Percentiles rank a stretch among this genome's conserved stretches.
Conservation (phyloP, 2,329 filamentous ascomycete genomes). For the Monosporascus sp. region DNA sequence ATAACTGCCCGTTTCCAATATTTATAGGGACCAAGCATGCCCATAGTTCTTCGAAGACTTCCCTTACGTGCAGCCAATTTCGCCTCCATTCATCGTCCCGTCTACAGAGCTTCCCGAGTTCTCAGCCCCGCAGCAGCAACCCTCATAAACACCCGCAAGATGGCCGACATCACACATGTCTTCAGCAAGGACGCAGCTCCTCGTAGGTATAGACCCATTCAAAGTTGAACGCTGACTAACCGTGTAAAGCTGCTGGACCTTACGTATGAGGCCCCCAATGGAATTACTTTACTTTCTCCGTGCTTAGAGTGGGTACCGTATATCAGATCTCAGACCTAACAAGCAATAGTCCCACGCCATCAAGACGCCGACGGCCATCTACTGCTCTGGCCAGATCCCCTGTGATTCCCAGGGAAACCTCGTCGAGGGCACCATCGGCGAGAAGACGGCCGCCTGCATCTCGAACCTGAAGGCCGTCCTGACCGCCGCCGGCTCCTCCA, state of each 20-base stretch:
- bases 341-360: conserved; percentile 55
- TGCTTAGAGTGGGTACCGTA: too few species aligned
- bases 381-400: conserved; percentile 71
- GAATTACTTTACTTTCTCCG: neutral
- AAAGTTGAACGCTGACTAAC: conserved; percentile 10
- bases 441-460: conserved; percentile 60
- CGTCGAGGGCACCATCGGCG: conserved; percentile 53
- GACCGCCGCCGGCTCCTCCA: conserved; percentile 69
- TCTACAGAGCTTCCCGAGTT: conserved; percentile 8
- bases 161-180: conserved; percentile 43
- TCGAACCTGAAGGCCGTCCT: conserved; percentile 82
- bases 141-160: conserved; percentile 32
- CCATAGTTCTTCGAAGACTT: conserved; percentile 14
- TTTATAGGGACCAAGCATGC: conserved; percentile 12
- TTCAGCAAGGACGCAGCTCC: conserved; percentile 55
- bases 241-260: conserved; percentile 50
- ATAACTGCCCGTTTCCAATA: conserved; percentile 2
- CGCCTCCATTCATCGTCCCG: conserved; percentile 7
- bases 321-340: neutral
- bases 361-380: conserved; percentile 60
- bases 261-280: conserved; percentile 44
- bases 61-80: conserved; percentile 12
- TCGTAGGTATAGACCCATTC: conserved; percentile 38
- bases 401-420: conserved; percentile 51
- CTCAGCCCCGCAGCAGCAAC: conserved; percentile 15